A percentile compares a stretch with the other conserved stretches of the same genome.
Evolutionary conservation across 2,329 filamentous ascomycete species (phyloP).

Genomic region (Alternaria angustiovoidea): DNA sequence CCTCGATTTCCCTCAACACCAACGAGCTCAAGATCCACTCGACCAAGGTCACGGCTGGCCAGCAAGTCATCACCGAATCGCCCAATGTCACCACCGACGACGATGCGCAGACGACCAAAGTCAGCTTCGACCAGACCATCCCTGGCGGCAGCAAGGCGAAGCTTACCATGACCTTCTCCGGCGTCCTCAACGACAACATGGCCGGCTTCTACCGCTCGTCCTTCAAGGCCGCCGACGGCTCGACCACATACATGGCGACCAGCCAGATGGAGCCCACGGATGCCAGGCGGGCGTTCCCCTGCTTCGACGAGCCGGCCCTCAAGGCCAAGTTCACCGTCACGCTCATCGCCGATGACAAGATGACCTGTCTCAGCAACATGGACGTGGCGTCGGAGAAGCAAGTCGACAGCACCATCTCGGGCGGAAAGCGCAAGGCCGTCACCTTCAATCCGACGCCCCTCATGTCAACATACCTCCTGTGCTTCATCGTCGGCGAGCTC

Average conservation of each 20-base stretch:
- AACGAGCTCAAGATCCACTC: conserved; percentile 84
- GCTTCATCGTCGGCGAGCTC: conserved; percentile 92
- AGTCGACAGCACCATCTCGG: conserved; percentile 69
- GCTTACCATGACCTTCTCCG: conserved; percentile 79
- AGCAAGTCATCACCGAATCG: conserved; percentile 65
- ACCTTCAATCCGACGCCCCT: conserved; percentile 90
- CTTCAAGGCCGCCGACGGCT: conserved; percentile 83
- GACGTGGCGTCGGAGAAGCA: conserved; percentile 83
- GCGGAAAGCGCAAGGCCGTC: conserved; percentile 79
- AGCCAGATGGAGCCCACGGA: conserved; percentile 98
- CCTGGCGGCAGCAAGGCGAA: conserved; percentile 78
- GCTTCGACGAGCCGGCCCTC: conserved; percentile 93
- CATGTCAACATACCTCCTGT: conserved; percentile 96
- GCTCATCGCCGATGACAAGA: conserved; percentile 84
- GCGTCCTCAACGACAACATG: conserved; percentile 90
- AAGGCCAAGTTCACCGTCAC: conserved; percentile 95
- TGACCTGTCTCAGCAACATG: conserved; percentile 98
- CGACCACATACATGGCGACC: conserved; percentile 82
- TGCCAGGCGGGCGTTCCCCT: conserved; percentile 89
- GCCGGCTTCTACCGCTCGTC: conserved; percentile 96
- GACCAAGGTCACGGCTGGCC: conserved; percentile 71
- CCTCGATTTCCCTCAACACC: conserved; percentile 85
- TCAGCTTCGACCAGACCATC: conserved; percentile 78
- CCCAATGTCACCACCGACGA: conserved; percentile 77
- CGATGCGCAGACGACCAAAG: conserved; percentile 79